phyloP scores from a whole-genome alignment of 2,329 filamentous ascomycete genomes.

The Fusarium tjaetaba region DNA sequence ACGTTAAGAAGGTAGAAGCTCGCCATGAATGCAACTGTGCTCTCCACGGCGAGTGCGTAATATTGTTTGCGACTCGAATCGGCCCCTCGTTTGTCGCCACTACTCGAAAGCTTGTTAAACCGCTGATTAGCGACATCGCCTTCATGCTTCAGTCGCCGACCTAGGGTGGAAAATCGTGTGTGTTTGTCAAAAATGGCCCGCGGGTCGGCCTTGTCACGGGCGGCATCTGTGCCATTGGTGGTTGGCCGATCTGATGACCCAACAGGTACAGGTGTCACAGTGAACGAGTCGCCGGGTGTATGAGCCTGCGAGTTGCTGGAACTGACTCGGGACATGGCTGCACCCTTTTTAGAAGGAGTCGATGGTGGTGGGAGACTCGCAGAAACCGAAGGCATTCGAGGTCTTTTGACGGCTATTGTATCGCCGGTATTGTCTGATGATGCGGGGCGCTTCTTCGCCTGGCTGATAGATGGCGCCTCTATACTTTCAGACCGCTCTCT shows the following conservation, averaged over 20 bases:
- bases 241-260: conserved; percentile 41
- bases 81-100: conserved; percentile 40
- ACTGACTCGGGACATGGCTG: conserved; percentile 63
- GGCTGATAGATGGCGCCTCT: conserved; percentile 49
- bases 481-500: conserved; percentile 50
- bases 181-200: conserved; percentile 50
- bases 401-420: conserved; percentile 53
- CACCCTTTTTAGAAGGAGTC: conserved; percentile 62
- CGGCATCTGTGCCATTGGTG: conserved; percentile 48
- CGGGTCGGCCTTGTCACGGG: conserved; percentile 40
- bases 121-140: conserved; percentile 57
- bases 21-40: conserved; percentile 63
- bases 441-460: conserved; percentile 61
- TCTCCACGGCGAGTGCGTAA: conserved; percentile 58
- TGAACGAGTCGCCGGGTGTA: conserved; percentile 60
- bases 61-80: conserved; percentile 54
- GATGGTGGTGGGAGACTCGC: conserved; percentile 52
- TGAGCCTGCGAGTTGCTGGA: conserved; percentile 63
- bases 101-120: conserved; percentile 36
- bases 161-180: conserved; percentile 52
- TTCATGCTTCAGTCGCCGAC: conserved; percentile 63
- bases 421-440: conserved; percentile 51
- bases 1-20: conserved; percentile 62
- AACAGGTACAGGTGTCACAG: conserved; percentile 44
- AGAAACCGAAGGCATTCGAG: conserved; percentile 54